Evolutionary conservation across 768 basidiomycete species (phyloP), one percentile per base, ranked within the genome.

Genomic region (Strobilomyces echinocephalus): DNA sequence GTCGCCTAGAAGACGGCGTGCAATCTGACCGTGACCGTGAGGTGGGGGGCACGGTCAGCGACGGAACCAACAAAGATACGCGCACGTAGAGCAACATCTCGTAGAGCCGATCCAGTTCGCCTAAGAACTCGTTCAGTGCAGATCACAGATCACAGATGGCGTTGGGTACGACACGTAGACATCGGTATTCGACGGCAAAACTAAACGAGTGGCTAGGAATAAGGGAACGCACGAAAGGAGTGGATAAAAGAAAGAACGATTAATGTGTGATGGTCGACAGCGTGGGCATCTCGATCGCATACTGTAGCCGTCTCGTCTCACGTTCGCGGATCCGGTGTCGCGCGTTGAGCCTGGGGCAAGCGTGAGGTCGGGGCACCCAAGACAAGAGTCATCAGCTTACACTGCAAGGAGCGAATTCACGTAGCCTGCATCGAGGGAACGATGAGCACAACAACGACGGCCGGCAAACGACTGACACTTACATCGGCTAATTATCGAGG

Each of bases 351-450:
- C 59, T 55, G 30, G 26, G 16, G 6, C 24, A 15, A 20, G 10
- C 4, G 8, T 9, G 18, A 21, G 11, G 20, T 7, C 18, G 8
- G 30, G 8, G 4, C 10, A 1, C 2, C 24, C 3, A 30, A 8
- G 21, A 47, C 28, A 4, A 16, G 21, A 16, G 18, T n/a, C 5
- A 5, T 30, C 9, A 10, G 18, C 54, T 49, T 46, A 60, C 60
- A 60, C 54, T 0, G 38, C 58, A 9, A 60, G 54, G 9, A 60
- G 33, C 0, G 60, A 60, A 14, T 60, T 60, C 5, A 59, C 34
- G 8, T 60, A 60, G 4, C 60, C 58, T 58, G n/a, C 12, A 24
- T 35, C 4, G 38, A 31, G 24, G 3, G 2, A 8, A 5, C 4
- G 30, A 16, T 45, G 4, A 35, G 38, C 16, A 11, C 12, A 35